These are phyloP conservation scores for Tolypocladium endophyticum DNA, from an alignment of 2,329 filamentous ascomycete species.

Conservation along the genomic window DNA sequence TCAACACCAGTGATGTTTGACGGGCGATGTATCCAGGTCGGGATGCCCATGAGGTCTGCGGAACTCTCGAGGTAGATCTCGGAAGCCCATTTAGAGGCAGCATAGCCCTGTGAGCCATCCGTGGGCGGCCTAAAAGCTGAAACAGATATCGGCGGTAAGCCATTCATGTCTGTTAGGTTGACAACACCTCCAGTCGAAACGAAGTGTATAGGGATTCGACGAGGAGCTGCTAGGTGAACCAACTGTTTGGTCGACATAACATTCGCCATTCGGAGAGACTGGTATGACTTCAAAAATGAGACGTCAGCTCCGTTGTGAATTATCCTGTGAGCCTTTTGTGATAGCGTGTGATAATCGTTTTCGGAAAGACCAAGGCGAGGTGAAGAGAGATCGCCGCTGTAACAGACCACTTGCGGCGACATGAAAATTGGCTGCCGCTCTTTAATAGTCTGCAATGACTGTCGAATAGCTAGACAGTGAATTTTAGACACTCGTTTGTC, in stretches of 20 bases:
- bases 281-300: constrained; percentile 26
- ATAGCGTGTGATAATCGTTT: constrained; percentile 2
- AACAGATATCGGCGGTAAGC: constrained; percentile 5
- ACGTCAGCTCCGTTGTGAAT: constrained; percentile 42
- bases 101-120: constrained; percentile 20
- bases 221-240: constrained; percentile 13
- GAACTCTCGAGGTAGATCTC: constrained; percentile 18
- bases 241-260: constrained; percentile 23
- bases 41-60: background rate
- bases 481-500: constrained; percentile 20
- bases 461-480: constrained; percentile 30
- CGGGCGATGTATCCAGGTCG: background rate
- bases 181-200: constrained; percentile 14
- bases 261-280: constrained; percentile 21
- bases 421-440: background rate
- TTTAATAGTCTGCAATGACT: constrained; percentile 3
- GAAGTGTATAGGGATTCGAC: constrained; percentile 17
- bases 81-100: constrained; percentile 21
- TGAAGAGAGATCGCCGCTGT: constrained; percentile 15
- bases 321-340: constrained; percentile 22
- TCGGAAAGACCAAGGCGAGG: constrained; percentile 12
- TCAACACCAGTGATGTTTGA: background rate
- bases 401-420: constrained; percentile 7
- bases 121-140: constrained; percentile 5
- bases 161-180: background rate